Evolutionary conservation across 1,139 yeast species (phyloP), one percentile per base, ranked within the genome.

Genomic region (Insectozyma bohioensis): DNA sequence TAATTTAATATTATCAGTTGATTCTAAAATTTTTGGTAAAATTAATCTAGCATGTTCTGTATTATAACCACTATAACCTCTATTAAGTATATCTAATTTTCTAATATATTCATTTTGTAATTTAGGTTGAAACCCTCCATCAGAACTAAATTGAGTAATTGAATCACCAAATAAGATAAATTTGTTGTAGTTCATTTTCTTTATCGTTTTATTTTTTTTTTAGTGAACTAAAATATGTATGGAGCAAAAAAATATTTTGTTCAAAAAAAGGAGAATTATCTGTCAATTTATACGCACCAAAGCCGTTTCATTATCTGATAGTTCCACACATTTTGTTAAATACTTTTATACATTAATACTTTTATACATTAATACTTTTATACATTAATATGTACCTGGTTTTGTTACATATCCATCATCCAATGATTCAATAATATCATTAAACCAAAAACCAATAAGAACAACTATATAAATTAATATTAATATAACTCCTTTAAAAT

Each of bases 401-500:
- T 29, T 30, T 19, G 20, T 20, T 3, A 33, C 21, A 31, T 55
- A 54, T 1, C 63, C 67, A 43, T 61, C 72, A 34, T 64, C 61
- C 30, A 68, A 46, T 4, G 38, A 48, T 26, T 58, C 72, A 17
- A 68, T 61, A 29, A 55, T 52, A 42, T 66, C 72, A 42, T 68
- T 83, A 51, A 82, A 80, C 68, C 80, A 88, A 56, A 90, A 90
- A 1, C 98, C 98, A 33, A 78, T 65, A 41, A 87, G 65, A 5
- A 86, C 80, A 23, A 87, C 92, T 14, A 78, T 52, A 54, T 92
- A 92, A 19, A 87, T 72, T 49, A 94, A 72, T 12, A 90, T 78
- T 52, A 94, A 67, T 44, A 94, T 87, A 12, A 92, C 83, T 1
- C 99, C 98, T 57, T 92, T 92, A 69, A 92, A 92, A 55, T 92